Conservation (phyloP, 2,329 filamentous ascomycete species). For the Botrytis byssoidea region DNA sequence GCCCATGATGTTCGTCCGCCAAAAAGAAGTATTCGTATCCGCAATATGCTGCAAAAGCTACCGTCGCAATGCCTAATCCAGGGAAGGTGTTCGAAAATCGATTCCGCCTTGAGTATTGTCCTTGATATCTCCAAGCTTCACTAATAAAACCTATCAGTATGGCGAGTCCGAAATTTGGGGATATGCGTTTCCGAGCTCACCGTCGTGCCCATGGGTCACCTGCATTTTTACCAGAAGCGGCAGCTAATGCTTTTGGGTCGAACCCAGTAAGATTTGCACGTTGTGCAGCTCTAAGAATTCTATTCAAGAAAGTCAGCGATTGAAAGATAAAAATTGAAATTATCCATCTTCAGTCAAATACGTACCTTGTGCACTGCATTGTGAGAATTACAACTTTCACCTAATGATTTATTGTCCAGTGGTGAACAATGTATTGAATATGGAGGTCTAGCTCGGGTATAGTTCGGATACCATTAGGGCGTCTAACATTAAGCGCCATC, state of each 20-base stretch:
- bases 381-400: slow-evolving; percentile 24
- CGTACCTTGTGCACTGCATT: slow-evolving; percentile 38
- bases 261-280: slow-evolving; percentile 85
- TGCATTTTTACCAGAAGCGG: slow-evolving; percentile 60
- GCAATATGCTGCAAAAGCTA: slow-evolving; percentile 88
- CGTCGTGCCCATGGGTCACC: slow-evolving; percentile 65
- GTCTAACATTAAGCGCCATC: slow-evolving; percentile 15
- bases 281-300: slow-evolving; percentile 39
- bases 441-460: slow-evolving; percentile 3
- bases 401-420: slow-evolving; percentile 13
- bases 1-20: slow-evolving; percentile 62
- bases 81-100: slow-evolving; percentile 85
- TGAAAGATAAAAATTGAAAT: not conserved
- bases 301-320: slow-evolving; percentile 28
- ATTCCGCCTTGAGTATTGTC: slow-evolving; percentile 83
- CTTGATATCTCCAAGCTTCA: slow-evolving; percentile 92
- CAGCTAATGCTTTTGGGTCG: slow-evolving; percentile 77
- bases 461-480: not conserved
- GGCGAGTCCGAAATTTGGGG: not conserved
- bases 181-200: slow-evolving; percentile 46
- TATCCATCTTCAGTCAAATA: too few species aligned
- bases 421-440: not conserved
- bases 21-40: slow-evolving; percentile 86
- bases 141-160: slow-evolving; percentile 60
- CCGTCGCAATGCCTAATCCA: slow-evolving; percentile 86